phyloP scores from a whole-genome alignment of 2,329 filamentous ascomycete species.

The Pestalotiopsis fici region DNA sequence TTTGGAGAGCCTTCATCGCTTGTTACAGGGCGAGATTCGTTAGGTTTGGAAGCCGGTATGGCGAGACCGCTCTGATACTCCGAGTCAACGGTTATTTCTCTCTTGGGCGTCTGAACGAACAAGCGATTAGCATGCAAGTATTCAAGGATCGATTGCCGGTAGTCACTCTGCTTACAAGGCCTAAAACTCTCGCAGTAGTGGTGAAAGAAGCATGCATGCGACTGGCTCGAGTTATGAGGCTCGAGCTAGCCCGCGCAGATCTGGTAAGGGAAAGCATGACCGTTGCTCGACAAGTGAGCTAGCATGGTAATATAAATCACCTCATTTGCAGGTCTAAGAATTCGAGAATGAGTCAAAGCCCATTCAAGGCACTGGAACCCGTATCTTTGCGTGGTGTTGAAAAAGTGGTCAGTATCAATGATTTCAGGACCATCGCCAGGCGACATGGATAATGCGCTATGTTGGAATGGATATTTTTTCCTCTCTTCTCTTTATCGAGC shows the following conservation, averaged over 20 bases:
- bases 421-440: background rate
- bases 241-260: slow-evolving; percentile 22
- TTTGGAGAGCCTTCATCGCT: background rate
- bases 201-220: slow-evolving; percentile 26
- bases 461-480: background rate
- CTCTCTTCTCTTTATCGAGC: background rate
- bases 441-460: background rate
- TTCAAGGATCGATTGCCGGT: background rate
- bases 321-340: background rate
- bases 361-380: background rate
- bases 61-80: background rate
- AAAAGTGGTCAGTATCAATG: background rate
- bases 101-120: background rate
- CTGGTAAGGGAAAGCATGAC: slow-evolving; percentile 28
- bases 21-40: background rate
- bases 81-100: background rate
- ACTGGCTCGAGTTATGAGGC: slow-evolving; percentile 16
- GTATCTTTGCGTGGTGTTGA: background rate
- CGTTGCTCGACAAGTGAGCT: slow-evolving; percentile 13
- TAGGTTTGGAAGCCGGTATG: too few relatives aligned
- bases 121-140: background rate
- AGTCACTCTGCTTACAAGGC: background rate
- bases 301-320: slow-evolving; percentile 22
- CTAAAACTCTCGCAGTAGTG: slow-evolving; percentile 5
- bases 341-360: background rate